Base-by-base conservation (phyloP, 1,284 basidiomycete genomes). In the Trichosporon asahii region DNA sequence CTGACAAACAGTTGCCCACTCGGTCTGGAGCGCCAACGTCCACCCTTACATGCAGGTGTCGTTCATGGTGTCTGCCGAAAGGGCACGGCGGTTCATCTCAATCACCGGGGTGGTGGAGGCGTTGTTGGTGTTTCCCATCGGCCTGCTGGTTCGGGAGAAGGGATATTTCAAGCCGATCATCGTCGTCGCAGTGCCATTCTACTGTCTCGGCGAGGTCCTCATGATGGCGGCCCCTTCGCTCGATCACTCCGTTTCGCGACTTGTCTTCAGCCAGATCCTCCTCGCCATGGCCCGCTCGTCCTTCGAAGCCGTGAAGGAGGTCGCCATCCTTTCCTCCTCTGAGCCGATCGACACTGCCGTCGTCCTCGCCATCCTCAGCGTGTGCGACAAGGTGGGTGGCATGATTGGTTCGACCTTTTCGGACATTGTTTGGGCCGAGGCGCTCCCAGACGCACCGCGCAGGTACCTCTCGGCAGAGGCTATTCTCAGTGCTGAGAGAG, bases 401-500 rank as follows among this genome's bases (percentile, higher is more conserved):
- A 79, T 81, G 1, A 70, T 83, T 61, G 83, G 83, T 27, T 75
- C 75, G 66, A 71, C 77, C 4, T 76, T 84, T 71, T 84, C 82
- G 6, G 84, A 82, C 31, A 82, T 83, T 9, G 83, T 85, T 72
- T 85, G 84, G 84, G 84, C 84, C 7, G 70, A 84, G 69, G 78
- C 79, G 1, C 73, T 85, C 1, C 82, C 83, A 61, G 66, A 67
- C 5, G 72, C 74, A 35, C 75, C 85, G 21, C 46, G 69, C 31
- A 33, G 66, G 23, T 68, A 74, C 3, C 73, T 84, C 5, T 73
- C 84, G 29, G 79, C 77, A 35, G 77, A 78, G 8, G 74, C 80
- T 0, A 66, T 82, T 1, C 77, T 75, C 7, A 68, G 73, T 55
- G 75, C 70, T 70, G 75, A 80, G 64, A 66, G 65, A 2, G 80